These are phyloP conservation scores for Phytomonas sp. DNA, from an alignment of 208 protist genomes.

Conservation along the genomic window DNA sequence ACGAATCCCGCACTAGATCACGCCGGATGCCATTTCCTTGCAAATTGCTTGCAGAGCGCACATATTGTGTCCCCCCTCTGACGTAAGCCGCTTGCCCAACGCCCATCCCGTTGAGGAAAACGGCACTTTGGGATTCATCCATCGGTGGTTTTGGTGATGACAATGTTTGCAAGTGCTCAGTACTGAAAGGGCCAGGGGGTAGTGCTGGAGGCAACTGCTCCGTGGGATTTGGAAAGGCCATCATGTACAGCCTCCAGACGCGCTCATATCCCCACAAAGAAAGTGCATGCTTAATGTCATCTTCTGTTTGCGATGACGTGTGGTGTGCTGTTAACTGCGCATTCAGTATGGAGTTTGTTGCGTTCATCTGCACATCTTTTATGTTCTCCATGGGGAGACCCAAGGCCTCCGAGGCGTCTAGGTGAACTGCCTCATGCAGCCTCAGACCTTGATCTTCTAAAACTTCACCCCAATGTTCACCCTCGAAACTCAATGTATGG, in stretches of 20 bases:
- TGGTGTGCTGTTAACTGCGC: neutral
- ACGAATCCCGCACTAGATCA: neutral
- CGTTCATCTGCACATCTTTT: slow-evolving; percentile 13
- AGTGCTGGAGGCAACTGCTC: neutral
- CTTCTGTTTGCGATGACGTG: slow-evolving; percentile 7
- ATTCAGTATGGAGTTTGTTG: neutral
- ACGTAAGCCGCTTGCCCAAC: neutral
- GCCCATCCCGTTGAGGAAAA: neutral
- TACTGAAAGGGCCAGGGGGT: neutral
- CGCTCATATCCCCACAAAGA: neutral
- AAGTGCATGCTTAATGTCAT: neutral
- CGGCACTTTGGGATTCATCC: neutral
- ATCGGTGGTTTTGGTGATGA: neutral
- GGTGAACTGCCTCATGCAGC: slow-evolving; percentile 23
- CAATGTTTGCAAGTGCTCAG: neutral
- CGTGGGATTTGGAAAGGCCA: neutral
- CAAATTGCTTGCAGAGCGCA: neutral
- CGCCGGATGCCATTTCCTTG: neutral
- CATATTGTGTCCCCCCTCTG: neutral
- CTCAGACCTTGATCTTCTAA: slow-evolving; percentile 15
- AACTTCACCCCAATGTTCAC: slow-evolving; percentile 41
- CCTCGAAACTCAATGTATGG: slow-evolving; percentile 47
- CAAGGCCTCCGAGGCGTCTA: slow-evolving; percentile 31
- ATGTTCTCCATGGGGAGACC: slow-evolving; percentile 19
- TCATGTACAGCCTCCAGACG: neutral